Evolutionary conservation across 2,329 filamentous ascomycete genomes (phyloP).

Genomic region (Aspergillus flavus): DNA sequence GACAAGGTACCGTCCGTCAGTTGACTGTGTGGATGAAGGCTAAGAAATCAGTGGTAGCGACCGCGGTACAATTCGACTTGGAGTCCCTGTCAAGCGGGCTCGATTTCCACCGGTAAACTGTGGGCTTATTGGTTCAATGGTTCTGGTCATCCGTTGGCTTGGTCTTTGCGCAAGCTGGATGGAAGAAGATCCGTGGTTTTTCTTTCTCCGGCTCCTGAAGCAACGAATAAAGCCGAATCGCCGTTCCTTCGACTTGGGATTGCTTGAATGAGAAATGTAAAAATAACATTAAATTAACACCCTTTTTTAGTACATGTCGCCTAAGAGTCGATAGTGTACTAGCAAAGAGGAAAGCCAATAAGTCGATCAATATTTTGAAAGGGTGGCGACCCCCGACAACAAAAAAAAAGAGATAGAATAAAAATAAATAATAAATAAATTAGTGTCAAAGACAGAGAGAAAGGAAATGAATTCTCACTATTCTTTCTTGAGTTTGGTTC

Average conservation of each 20-base stretch:
- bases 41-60: constrained; percentile 10
- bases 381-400: not conserved
- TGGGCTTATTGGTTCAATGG: constrained; percentile 15
- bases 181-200: not conserved
- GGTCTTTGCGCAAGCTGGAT: constrained; percentile 17
- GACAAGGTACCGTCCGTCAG: not conserved
- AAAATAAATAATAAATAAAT: not conserved
- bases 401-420: not conserved
- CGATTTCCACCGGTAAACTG: constrained; percentile 5
- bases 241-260: constrained; percentile 4
- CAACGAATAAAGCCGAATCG: constrained; percentile 12
- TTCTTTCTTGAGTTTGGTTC: not conserved
- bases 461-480: not conserved
- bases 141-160: constrained; percentile 9
- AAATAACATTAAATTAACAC: not conserved
- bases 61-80: constrained; percentile 18
- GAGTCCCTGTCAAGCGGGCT: constrained; percentile 13
- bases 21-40: constrained; percentile 5
- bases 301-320: not conserved
- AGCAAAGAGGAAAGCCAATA: constrained; percentile 13
- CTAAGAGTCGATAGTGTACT: constrained; percentile 1
- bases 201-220: constrained; percentile 7
- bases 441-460: not conserved
- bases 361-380: not conserved
- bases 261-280: not conserved